phyloP scores from a whole-genome alignment of 1,284 basidiomycete species.

The Fomes fomentarius region DNA sequence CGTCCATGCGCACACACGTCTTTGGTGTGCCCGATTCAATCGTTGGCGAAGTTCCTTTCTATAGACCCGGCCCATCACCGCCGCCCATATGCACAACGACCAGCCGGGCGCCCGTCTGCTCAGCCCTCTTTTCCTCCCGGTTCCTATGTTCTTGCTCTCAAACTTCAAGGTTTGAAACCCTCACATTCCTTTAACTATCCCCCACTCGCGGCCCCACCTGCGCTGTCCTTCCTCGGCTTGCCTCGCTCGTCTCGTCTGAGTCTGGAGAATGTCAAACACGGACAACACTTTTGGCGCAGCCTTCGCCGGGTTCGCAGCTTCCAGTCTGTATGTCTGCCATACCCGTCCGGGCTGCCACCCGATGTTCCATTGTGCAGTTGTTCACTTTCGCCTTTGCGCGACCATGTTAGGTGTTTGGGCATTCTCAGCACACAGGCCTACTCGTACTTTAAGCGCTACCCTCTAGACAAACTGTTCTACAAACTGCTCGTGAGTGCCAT shows the following conservation, averaged over 20 bases:
- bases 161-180: background rate
- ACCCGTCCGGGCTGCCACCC: too few species aligned
- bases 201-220: background rate
- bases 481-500: conserved; percentile 53
- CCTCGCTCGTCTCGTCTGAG: background rate
- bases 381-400: background rate
- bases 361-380: background rate
- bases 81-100: background rate
- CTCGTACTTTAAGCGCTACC: conserved; percentile 59
- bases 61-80: conserved; percentile 1
- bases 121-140: conserved; percentile 4
- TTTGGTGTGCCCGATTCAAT: background rate
- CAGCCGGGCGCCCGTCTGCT: background rate
- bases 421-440: conserved; percentile 55
- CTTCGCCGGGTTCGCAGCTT: conserved; percentile 58
- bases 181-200: conserved; percentile 7
- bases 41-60: background rate
- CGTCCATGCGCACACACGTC: background rate
- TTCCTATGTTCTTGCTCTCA: background rate
- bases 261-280: conserved; percentile 24
- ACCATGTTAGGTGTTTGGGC: conserved; percentile 44
- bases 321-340: conserved; percentile 38
- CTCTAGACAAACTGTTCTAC: conserved; percentile 53
- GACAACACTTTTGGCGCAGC: conserved; percentile 62
- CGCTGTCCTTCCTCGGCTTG: background rate